A percentile compares a stretch with the other conserved stretches of the same genome.
Evolutionary conservation across 192 early-diverging fungal species (phyloP).

Genomic region (Powellomyces hirtus): DNA sequence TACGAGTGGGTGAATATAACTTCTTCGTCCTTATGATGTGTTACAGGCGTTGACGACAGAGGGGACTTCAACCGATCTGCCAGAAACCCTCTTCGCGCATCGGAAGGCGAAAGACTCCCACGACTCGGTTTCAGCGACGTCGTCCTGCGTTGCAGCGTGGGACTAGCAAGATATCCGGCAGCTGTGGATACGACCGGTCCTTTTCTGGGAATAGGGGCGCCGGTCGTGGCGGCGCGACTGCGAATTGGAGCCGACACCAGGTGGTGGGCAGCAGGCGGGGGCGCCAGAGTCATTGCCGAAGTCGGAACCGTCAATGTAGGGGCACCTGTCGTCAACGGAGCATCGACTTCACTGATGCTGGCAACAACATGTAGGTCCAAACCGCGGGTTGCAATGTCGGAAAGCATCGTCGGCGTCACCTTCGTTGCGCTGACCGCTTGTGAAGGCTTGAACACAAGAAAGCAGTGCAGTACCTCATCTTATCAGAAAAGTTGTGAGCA

Average conservation of each 20-base stretch:
- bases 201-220: not conserved
- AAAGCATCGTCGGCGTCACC: conserved; percentile 5
- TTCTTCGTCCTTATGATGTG: not conserved
- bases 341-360: conserved; percentile 1
- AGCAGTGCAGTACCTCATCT: conserved; percentile 18
- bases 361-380: conserved; percentile 1
- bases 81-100: not conserved
- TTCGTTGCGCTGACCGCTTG: conserved; percentile 12
- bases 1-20: not conserved
- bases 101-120: not conserved
- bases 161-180: conserved; percentile 21
- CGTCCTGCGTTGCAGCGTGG: not conserved
- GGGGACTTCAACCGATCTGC: not conserved
- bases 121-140: not conserved
- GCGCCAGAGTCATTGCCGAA: not conserved
- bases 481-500: not conserved
- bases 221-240: conserved; percentile 12
- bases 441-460: conserved; percentile 17
- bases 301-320: not conserved
- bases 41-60: not conserved
- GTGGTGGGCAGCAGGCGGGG: conserved; percentile 20
- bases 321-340: not conserved
- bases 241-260: not conserved
- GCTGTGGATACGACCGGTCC: not conserved
- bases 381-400: conserved; percentile 9